Evolutionary conservation across 805 yeast genomes (phyloP), one percentile per base, ranked within the genome.

Genomic region (Candida caryicola): DNA sequence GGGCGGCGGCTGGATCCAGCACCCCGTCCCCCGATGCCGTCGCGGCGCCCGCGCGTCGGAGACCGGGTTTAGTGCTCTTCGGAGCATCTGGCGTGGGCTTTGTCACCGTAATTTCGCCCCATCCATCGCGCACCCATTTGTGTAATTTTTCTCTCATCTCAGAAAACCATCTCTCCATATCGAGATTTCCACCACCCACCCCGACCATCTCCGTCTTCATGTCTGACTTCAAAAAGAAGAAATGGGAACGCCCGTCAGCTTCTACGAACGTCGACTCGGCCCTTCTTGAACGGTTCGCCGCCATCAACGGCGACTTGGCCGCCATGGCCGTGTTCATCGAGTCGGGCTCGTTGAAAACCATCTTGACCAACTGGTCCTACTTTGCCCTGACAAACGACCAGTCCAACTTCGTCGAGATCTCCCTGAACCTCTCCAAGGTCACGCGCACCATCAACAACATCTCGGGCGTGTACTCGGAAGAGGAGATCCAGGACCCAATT

Each of bases 381-480:
- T 69, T 54, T 45, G 57, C 72, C n/a, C 60, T 74, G 3, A 55
- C 64, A 3, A 70, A 80, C 50, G 80, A 82, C 41, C 81, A 78
- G 51, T 53, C 64, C 2, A 72, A 69, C 33, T 70, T 80, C 45
- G 64, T 77, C 0, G 64, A 60, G 15, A 40, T 73, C 2, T 66
- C 82, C 0, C 58, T 61, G 1, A 60, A 62, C 12, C 44, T 83
- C 5, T 52, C 69, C 1, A 71, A 61, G 17, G 30, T 60, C 13
- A 45, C 56, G 17, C 37, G 39, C 21, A 36, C 36, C 12, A 40
- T 52, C 31, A 52, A 49, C 36, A 40, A 35, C 31, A 46, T 48
- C 18, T 44, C 45, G 21, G 45, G 52, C 17, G 32, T 45, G 9
- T 34, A 40, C 3, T 25, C 41, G 17, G 5, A 5, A 4, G 18